Base-by-base conservation (phyloP, 768 basidiomycete genomes). In the Thelephora ganbajun region DNA sequence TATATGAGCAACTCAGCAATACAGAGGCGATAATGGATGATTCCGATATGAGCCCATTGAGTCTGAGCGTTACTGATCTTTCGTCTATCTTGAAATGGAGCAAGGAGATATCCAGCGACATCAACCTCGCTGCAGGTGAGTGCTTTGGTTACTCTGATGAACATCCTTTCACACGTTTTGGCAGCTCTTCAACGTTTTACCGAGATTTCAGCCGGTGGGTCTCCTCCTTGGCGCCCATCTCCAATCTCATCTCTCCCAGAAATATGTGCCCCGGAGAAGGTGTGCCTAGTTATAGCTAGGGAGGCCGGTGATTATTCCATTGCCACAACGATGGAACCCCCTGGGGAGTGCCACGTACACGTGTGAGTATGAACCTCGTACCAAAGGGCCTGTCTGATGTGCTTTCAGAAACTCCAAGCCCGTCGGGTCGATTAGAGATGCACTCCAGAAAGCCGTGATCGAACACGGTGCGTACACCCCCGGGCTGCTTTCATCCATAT, bases 51-150 rank as follows among this genome's bases (percentile, higher is more conserved):
- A 30, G 26, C 26, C 26, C 26, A 30, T 30, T 30, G 9, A 30
- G 26, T n/a, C 57, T 82, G 34, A 69, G 69, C 50, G 78, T 79
- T 13, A 66, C 73, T 43, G 79, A 83, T 57, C 63, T 83, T 11
- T 76, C 76, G 19, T 76, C 79, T 0, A 82, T 86, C 44, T 66
- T 84, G 30, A 80, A 77, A 54, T 82, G 80, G 76, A 82, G 78
- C 54, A 80, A 81, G 58, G 77, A 80, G 47, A 82, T 86, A 12
- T 80, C 81, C 0, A 76, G 78, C 34, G 80, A 83, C 58, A 81
- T 83, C 36, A 80, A 82, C 52, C 61, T 83, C 18, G 78, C 79
- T 30, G 26, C 26, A 46, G 76, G 78, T 74, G 53, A 34, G 59
- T 47, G 7, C 12, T n/a, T 34, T 14, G 1, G 35, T 30, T 12